Percentiles rank a stretch among this genome's conserved stretches.
phyloP scores from a whole-genome alignment of 345 rosid genomes.

The Durio zibethinus region DNA sequence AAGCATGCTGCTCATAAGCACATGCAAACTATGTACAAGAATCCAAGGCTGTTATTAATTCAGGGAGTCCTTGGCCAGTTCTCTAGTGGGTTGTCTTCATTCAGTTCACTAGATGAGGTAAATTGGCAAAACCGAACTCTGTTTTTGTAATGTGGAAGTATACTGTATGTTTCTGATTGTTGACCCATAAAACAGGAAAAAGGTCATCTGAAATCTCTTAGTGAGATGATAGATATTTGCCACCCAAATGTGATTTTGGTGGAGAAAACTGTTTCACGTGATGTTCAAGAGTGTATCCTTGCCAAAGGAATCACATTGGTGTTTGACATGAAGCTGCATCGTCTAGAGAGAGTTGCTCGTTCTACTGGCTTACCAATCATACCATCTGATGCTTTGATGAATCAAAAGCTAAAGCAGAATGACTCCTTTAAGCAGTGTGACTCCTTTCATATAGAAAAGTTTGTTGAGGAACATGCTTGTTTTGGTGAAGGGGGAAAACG shows the following conservation, averaged over 20 bases:
- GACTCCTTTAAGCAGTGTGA: slow-evolving; percentile 73
- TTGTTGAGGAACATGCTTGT: slow-evolving; percentile 71
- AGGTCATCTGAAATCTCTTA: slow-evolving; percentile 50
- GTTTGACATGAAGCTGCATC: slow-evolving; percentile 89
- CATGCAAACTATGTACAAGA: slow-evolving; percentile 77
- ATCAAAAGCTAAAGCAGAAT: slow-evolving; percentile 65
- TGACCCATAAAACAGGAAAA: slow-evolving; percentile 49
- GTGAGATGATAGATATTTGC: slow-evolving; percentile 54
- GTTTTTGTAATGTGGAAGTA: background rate
- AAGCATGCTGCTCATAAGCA: slow-evolving; percentile 97
- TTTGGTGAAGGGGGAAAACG: slow-evolving; percentile 65
- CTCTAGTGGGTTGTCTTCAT: slow-evolving; percentile 68
- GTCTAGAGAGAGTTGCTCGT: slow-evolving; percentile 74
- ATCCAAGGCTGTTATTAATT: slow-evolving; percentile 71
- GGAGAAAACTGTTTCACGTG: slow-evolving; percentile 84
- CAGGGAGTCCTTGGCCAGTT: slow-evolving; percentile 75
- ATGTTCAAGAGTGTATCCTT: slow-evolving; percentile 72
- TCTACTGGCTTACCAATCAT: slow-evolving; percentile 76
- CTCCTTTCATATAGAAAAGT: slow-evolving; percentile 74
- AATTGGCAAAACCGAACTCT: background rate
- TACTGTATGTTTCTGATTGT: slow-evolving; percentile 21
- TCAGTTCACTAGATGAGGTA: slow-evolving; percentile 70
- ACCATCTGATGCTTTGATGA: slow-evolving; percentile 48
- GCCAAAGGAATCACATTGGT: slow-evolving; percentile 71
- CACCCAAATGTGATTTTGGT: slow-evolving; percentile 83